Evolutionary conservation across 441 rosid genomes (phyloP), one percentile per base, ranked within the genome.

Genomic region (Syzygium syzygioides): DNA sequence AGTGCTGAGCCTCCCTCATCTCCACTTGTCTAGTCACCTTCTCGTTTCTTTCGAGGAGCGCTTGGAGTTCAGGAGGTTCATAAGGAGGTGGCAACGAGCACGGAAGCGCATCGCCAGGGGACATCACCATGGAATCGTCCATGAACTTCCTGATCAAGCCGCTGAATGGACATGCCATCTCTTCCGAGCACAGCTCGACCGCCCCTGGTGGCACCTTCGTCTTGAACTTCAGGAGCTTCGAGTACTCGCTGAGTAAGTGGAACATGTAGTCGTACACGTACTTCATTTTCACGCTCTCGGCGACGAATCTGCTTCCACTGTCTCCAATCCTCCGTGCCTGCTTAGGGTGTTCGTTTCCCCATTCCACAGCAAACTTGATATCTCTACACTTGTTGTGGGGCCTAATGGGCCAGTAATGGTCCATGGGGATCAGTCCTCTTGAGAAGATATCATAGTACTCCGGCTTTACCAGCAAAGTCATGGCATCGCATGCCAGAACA

Each of bases 371-470:
- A 90, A 94, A 95, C 93, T 96, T 95, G 87, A 97, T 92, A 79
- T 96, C 94, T 83, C 87, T 90, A 91, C 99, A 97, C 89, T 93
- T 94, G 32, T 91, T 92, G 10, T 90, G 89, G 26, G 88, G 92
- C 6, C 91, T 91, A 48, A 97, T 93, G 8, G 99, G 98, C 98
- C 99, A 97, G 64, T 96, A 97, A 87, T 97, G 99, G 34, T 92
- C 91, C 89, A 95, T 89, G 71, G 99, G 98, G 62, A 93, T 93
- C 90, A 97, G 86, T 86, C 93, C 92, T 93, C 99, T 94, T 6
- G 94, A 91, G 93, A 95, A 97, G 93, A 97, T 96, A 88, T 97
- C 98, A 57, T 94, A 91, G 92, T 54, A 97, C 54, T 91, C 89
- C 10, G 99, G 98, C 34, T 89, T 93, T 86, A 95, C 94, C 41